Base-by-base conservation (phyloP, 345 rosid genomes). In the Populus nigra region DNA sequence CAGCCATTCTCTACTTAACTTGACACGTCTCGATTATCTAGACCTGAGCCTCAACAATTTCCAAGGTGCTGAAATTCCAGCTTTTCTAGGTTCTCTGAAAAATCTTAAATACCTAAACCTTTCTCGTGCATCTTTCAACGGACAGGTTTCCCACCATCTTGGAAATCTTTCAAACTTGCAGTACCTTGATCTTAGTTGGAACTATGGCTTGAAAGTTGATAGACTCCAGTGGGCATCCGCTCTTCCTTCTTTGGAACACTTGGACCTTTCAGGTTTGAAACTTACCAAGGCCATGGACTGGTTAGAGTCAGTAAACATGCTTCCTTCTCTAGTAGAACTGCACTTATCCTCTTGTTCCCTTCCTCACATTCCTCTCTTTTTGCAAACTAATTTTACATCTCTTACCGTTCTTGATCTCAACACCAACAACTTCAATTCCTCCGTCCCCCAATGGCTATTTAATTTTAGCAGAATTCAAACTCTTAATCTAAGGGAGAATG, bases 401-500 rank as follows among this genome's bases (percentile, higher is more conserved):
- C 78, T 82, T 22, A 13, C 39, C 6, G 66, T 69, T 47, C 72
- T 82, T 31, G 78, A 77, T 39, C 78, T 77, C 16, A 67, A 77
- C 74, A 31, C 41, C 68, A 83, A 72, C 71, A 22, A 71, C 25
- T 78, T 84, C 83, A 73, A 71, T 59, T 57, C 79, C 47, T 33
- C 63, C 38, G 57, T 83, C 1, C 79, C 83, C 72, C 8, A n/a
- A 33, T 80, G 79, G 83, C 62, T 71, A 20, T 77, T 75, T 68
- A 83, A 77, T 13, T 59, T 80, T 18, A 83, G 57, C 29, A 61
- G 59, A 41, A 78, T 83, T 71, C 13, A 38, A 16, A 1, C 15
- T 29, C 77, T 71, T 29, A 31, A 65, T 47, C 77, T 84, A n/a
- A 49, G 63, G 33, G 35, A 15, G 35, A 76, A 69, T 66, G 5